Percentiles rank a stretch among this genome's conserved stretches.
Evolutionary conservation across 352 stramenopile species (phyloP).

Genomic region (Phytophthora melonis): DNA sequence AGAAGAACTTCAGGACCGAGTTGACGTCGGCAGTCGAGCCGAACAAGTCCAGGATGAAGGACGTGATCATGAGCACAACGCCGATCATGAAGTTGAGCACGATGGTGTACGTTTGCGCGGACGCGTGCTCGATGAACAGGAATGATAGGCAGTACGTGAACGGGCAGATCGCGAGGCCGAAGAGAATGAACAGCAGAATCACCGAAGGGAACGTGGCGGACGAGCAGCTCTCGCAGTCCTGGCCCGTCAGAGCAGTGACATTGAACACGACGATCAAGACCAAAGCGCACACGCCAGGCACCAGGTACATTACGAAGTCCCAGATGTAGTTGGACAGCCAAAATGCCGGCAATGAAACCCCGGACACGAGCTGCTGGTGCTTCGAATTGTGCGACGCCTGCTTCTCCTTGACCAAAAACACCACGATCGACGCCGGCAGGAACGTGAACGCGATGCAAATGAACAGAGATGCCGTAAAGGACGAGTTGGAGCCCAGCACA

Average conservation of each 20-base stretch:
- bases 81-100: constrained; percentile 72
- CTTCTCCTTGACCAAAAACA: constrained; percentile 95
- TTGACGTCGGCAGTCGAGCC: constrained; percentile 52
- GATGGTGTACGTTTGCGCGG: constrained; percentile 66
- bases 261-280: constrained; percentile 54
- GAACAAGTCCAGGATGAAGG: constrained; percentile 54
- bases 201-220: constrained; percentile 49
- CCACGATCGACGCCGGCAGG: constrained; percentile 89
- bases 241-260: constrained; percentile 51
- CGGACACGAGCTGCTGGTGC: constrained; percentile 95
- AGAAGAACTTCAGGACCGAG: constrained; percentile 68
- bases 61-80: constrained; percentile 62
- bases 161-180: constrained; percentile 56
- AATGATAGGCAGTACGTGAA: constrained; percentile 74
- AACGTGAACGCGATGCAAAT: constrained; percentile 92
- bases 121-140: constrained; percentile 60
- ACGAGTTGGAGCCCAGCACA: constrained; percentile 43
- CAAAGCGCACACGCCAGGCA: constrained; percentile 51
- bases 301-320: constrained; percentile 93
- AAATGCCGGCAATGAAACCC: constrained; percentile 92
- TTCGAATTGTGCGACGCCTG: constrained; percentile 93
- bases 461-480: constrained; percentile 77
- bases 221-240: constrained; percentile 53
- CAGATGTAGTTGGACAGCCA: constrained; percentile 96
- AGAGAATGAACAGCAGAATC: constrained; percentile 62